These are phyloP conservation scores for Aspergillus homomorphus DNA, from an alignment of 495 filamentous ascomycete genomes.

Conservation along the genomic window DNA sequence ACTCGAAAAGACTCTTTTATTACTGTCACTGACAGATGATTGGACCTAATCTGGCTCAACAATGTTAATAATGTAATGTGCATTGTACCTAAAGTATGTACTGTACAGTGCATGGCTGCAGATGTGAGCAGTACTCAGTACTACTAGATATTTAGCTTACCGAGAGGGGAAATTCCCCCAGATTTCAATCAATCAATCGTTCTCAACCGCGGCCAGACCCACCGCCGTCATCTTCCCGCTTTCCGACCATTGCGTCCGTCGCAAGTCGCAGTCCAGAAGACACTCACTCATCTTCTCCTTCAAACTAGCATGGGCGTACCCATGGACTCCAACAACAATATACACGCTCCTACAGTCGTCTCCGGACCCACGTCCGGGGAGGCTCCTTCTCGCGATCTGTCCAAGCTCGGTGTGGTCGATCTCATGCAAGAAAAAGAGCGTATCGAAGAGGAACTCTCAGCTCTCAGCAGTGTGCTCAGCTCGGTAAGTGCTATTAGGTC, in stretches of 20 bases:
- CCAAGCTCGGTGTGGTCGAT: conserved; percentile 59
- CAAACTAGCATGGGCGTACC: conserved; percentile 36
- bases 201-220: not conserved
- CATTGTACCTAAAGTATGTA: no score
- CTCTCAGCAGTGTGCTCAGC: conserved; percentile 78
- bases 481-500: conserved; percentile 57
- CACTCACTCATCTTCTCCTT: conserved; percentile 7
- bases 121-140: no score
- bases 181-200: no score
- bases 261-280: conserved; percentile 10
- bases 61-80: not conserved
- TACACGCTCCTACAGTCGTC: conserved; percentile 72
- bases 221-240: conserved; percentile 2
- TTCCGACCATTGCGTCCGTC: not conserved
- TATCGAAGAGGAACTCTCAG: conserved; percentile 80
- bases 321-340: conserved; percentile 57
- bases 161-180: conserved; percentile 1
- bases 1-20: not conserved
- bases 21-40: not conserved
- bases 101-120: not conserved
- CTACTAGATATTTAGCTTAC: not conserved
- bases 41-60: not conserved
- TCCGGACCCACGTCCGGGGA: conserved; percentile 64
- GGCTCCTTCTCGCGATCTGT: conserved; percentile 49
- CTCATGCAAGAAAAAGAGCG: conserved; percentile 73